Conservation (phyloP, 768 basidiomycete species). For the Naganishia vaughanmartiniae region DNA sequence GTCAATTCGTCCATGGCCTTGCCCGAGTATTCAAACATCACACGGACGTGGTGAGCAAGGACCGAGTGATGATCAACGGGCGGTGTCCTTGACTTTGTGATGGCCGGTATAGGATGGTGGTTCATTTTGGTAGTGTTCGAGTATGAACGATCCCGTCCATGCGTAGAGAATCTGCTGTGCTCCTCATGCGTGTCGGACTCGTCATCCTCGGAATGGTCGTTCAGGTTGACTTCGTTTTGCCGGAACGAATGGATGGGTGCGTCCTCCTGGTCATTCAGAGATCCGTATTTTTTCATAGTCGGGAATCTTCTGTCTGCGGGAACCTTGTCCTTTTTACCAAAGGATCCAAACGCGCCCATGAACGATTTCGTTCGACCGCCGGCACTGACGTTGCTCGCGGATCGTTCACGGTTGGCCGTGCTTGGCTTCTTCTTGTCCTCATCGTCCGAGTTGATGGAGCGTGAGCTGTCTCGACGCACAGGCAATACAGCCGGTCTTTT, state of each 20-base stretch:
- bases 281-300: constrained; percentile 38
- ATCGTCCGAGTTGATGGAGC: constrained; percentile 38
- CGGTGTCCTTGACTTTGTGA: neutral
- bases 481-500: neutral
- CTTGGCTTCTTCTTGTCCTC: constrained; percentile 31
- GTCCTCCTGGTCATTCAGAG: constrained; percentile 36
- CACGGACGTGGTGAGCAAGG: constrained; percentile 56
- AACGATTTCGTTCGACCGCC: constrained; percentile 36
- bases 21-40: constrained; percentile 71
- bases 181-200: constrained; percentile 12
- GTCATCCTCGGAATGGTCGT: constrained; percentile 14
- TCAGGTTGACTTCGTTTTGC: neutral
- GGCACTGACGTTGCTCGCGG: constrained; percentile 44
- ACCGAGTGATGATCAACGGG: neutral
- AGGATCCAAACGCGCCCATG: constrained; percentile 46
- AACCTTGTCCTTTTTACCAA: constrained; percentile 41
- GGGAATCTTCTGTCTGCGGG: constrained; percentile 19
- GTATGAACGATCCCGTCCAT: constrained; percentile 16
- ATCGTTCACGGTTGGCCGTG: constrained; percentile 44
- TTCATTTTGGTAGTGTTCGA: constrained; percentile 20
- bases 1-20: constrained; percentile 70
- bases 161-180: neutral
- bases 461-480: constrained; percentile 25
- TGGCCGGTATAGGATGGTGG: constrained; percentile 2
- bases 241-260: constrained; percentile 5